Evolutionary conservation across 2,329 filamentous ascomycete species (phyloP).

Genomic region (Dactylonectria macrodidyma): DNA sequence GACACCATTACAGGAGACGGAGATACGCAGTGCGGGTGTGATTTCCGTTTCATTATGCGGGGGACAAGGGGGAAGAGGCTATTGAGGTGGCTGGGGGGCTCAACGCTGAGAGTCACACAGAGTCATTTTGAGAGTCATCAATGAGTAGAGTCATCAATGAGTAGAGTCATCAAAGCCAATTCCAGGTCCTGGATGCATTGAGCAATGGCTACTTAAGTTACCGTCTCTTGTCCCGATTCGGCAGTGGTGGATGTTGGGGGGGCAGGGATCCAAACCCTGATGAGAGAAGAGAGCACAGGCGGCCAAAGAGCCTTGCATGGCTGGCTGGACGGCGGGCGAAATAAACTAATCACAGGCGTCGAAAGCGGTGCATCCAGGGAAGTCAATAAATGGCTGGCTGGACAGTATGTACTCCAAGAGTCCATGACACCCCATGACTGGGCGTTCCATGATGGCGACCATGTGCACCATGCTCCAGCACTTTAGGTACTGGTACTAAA

Average conservation of each 20-base stretch:
- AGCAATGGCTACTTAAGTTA: background rate
- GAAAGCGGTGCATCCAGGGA: conserved; percentile 14
- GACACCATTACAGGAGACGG: too few relatives aligned
- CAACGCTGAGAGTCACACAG: conserved; percentile 1
- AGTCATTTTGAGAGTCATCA: conserved; percentile 1
- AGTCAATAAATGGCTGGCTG: too few relatives aligned
- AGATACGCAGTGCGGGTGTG: too few relatives aligned
- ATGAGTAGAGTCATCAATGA: background rate
- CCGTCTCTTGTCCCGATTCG: background rate
- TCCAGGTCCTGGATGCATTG: background rate
- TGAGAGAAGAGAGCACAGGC: background rate
- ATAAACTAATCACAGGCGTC: conserved; percentile 27
- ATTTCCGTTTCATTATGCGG: background rate
- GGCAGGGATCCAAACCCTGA: conserved; percentile 3
- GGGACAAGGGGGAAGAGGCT: background rate
- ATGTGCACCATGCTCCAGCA: too few relatives aligned
- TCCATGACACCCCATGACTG: too few relatives aligned
- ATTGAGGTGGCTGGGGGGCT: background rate
- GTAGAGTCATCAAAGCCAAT: background rate
- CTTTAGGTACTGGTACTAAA: too few relatives aligned
- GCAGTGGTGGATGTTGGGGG: background rate
- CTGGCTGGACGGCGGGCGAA: conserved; percentile 14
- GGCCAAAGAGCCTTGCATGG: background rate
- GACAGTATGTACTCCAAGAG: too few relatives aligned
- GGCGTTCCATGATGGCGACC: too few relatives aligned